A percentile compares a stretch with the other conserved stretches of the same genome.
phyloP scores from a whole-genome alignment of 306 rosid genomes.

The Cucurbita pepo region DNA sequence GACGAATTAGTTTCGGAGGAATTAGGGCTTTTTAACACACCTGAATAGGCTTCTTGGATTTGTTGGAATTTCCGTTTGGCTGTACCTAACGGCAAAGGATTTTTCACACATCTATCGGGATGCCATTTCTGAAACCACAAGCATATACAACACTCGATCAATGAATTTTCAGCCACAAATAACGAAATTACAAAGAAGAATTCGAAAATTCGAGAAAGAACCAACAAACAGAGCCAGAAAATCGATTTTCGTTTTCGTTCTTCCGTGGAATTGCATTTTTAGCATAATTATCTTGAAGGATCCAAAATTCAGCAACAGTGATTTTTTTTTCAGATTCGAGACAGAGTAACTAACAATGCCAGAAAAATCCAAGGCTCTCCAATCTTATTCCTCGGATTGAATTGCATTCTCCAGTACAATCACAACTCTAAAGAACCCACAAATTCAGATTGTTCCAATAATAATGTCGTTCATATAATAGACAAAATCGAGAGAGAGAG shows the following conservation, averaged over 20 bases:
- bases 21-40: conserved; percentile 8
- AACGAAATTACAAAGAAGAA: background rate
- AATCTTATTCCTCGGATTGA: background rate
- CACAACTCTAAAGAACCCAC: background rate
- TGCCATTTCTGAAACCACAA: conserved; percentile 54
- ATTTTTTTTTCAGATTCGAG: background rate
- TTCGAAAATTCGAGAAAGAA: background rate
- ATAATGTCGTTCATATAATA: background rate
- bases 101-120: conserved; percentile 61
- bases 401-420: background rate
- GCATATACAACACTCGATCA: background rate
- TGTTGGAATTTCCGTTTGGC: conserved; percentile 60
- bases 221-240: background rate
- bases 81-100: conserved; percentile 36
- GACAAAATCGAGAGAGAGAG: background rate
- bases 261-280: background rate
- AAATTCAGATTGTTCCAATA: background rate
- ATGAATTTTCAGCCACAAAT: background rate
- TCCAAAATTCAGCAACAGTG: background rate
- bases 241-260: background rate
- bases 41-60: conserved; percentile 81
- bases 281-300: background rate
- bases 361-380: background rate
- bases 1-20: background rate
- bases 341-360: background rate